phyloP scores from a whole-genome alignment of 345 rosid genomes.

The Clarkia xantiana region DNA sequence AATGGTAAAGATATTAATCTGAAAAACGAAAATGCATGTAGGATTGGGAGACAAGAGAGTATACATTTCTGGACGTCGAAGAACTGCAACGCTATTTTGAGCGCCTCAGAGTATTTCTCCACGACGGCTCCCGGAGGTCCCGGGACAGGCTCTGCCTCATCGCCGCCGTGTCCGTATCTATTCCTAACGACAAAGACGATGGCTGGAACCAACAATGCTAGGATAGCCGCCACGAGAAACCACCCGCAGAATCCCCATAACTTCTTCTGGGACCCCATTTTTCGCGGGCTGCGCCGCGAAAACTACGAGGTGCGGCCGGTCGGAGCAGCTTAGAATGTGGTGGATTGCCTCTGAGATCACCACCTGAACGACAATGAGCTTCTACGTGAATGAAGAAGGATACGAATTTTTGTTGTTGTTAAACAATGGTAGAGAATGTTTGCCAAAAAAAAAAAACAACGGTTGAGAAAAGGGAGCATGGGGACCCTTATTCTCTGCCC shows the following conservation, averaged over 20 bases:
- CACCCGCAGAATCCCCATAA: slow-evolving; percentile 59
- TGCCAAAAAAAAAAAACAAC: too few relatives aligned
- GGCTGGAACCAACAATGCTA: slow-evolving; percentile 40
- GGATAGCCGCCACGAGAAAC: slow-evolving; percentile 39
- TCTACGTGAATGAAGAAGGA: too few relatives aligned
- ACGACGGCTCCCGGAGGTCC: slow-evolving; percentile 82
- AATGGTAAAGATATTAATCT: neutral
- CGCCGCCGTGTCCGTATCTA: slow-evolving; percentile 26
- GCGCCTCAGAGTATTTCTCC: slow-evolving; percentile 68
- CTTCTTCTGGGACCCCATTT: slow-evolving; percentile 55
- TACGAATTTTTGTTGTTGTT: too few relatives aligned
- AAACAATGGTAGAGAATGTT: too few relatives aligned
- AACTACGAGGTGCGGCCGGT: neutral
- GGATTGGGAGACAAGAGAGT: neutral
- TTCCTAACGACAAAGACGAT: slow-evolving; percentile 40
- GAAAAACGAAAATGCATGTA: neutral
- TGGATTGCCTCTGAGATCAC: too few relatives aligned
- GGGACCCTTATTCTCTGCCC: too few relatives aligned
- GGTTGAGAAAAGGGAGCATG: too few relatives aligned
- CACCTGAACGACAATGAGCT: too few relatives aligned
- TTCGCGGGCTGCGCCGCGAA: neutral
- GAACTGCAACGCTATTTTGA: slow-evolving; percentile 68
- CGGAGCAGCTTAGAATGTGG: neutral
- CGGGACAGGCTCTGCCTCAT: slow-evolving; percentile 43
- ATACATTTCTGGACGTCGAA: slow-evolving; percentile 85